Conservation (phyloP, 139 green algal species). For the Chlamydomonas sp. region DNA sequence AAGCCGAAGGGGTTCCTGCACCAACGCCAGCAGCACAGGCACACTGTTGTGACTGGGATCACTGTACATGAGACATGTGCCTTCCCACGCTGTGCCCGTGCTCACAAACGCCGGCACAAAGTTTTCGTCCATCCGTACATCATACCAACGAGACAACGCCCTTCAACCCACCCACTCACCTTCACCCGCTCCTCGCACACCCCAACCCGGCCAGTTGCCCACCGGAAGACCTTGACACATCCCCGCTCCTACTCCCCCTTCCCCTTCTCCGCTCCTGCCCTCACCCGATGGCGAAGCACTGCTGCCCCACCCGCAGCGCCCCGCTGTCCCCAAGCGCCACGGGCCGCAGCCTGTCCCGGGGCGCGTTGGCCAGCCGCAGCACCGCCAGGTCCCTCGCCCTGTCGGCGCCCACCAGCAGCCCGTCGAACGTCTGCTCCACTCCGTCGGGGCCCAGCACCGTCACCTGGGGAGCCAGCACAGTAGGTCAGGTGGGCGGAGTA, state of each 20-base stretch:
- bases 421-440: slow-evolving; percentile 70
- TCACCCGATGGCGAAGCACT: slow-evolving; percentile 72
- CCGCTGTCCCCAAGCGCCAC: slow-evolving; percentile 60
- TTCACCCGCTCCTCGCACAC: too few species aligned
- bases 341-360: slow-evolving; percentile 56
- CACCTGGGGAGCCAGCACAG: slow-evolving; percentile 62
- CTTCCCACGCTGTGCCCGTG: too few species aligned
- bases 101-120: too few species aligned
- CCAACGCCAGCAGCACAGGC: too few species aligned
- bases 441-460: slow-evolving; percentile 72
- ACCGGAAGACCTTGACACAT: slow-evolving; percentile 42
- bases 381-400: slow-evolving; percentile 74
- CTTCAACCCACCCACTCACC: too few species aligned
- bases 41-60: too few species aligned
- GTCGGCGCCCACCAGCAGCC: slow-evolving; percentile 72
- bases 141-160: too few species aligned
- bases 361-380: slow-evolving; percentile 57
- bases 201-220: slow-evolving; percentile 38
- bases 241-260: background rate
- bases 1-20: slow-evolving; percentile 92
- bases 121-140: too few species aligned
- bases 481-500: too few species aligned
- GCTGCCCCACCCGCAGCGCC: slow-evolving; percentile 74
- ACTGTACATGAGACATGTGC: too few species aligned
- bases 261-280: background rate